Evolutionary conservation across 108 stramenopile species (phyloP).

Genomic region (Nannochloropsis oceanica): DNA sequence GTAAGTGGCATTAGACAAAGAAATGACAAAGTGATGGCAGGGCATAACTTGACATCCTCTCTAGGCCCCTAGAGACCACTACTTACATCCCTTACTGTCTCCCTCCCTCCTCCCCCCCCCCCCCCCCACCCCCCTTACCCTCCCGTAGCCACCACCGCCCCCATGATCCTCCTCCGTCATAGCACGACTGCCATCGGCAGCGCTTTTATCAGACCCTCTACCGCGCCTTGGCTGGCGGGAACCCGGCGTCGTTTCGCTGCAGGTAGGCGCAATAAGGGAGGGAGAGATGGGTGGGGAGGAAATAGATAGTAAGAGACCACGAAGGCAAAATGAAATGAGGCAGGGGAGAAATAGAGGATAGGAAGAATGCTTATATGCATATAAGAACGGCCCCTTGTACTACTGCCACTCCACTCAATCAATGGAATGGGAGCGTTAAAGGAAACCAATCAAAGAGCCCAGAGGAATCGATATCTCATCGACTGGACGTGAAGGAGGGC

Average conservation of each 20-base stretch:
- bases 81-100: too few relatives aligned
- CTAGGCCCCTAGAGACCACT: too few relatives aligned
- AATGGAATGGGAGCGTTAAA: neutral
- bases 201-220: neutral
- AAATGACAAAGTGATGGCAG: too few relatives aligned
- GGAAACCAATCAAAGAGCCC: neutral
- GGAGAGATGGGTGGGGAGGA: too few relatives aligned
- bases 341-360: too few relatives aligned
- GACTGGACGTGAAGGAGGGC: neutral
- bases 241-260: neutral
- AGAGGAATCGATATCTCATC: neutral
- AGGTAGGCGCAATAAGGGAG: neutral
- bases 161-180: neutral
- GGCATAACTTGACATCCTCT: too few relatives aligned
- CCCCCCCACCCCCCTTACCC: too few relatives aligned
- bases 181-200: neutral
- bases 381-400: neutral
- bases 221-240: neutral
- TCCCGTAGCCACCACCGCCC: neutral
- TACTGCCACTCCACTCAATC: neutral
- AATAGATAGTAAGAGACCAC: too few relatives aligned
- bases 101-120: too few relatives aligned
- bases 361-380: too few relatives aligned
- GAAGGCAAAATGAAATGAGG: too few relatives aligned
- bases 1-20: too few relatives aligned